Percentiles rank a stretch among this genome's conserved stretches.
Evolutionary conservation across 345 rosid species (phyloP).

Genomic region (Populus simonii): DNA sequence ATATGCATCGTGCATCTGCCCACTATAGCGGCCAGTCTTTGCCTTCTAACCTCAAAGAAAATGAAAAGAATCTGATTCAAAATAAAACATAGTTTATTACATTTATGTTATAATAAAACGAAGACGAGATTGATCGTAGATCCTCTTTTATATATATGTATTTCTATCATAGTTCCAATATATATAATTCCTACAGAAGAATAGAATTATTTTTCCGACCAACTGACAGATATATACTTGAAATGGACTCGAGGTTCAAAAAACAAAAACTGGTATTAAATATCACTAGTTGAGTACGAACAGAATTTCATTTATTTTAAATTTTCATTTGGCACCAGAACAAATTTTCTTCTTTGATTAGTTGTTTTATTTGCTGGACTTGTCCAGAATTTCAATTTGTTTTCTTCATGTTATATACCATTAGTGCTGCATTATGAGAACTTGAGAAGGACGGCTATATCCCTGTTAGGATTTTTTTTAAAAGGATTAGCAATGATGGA

Average conservation of each 20-base stretch:
- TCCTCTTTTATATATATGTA: neutral
- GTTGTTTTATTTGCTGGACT: neutral
- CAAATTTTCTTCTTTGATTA: neutral
- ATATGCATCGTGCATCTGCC: neutral
- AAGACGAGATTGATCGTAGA: neutral
- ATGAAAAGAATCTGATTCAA: too few species aligned
- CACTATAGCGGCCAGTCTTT: neutral
- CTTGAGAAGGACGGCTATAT: too few species aligned
- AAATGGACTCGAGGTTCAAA: neutral
- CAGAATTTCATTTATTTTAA: neutral
- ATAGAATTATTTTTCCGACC: too few species aligned
- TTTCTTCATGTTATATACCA: too few species aligned
- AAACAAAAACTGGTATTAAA: neutral
- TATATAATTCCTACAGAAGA: neutral
- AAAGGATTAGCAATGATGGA: too few species aligned
- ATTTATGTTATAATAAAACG: neutral
- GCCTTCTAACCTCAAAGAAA: neutral
- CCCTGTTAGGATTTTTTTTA: too few species aligned
- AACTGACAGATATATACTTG: too few species aligned
- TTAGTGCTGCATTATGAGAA: too few species aligned
- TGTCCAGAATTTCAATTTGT: too few species aligned
- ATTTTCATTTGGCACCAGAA: neutral
- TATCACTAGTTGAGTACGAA: constrained; percentile 1
- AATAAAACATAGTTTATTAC: too few species aligned
- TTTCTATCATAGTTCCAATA: too few species aligned